These are phyloP conservation scores for Vitis hybrid DNA, from an alignment of 177 flowering plant genomes.

Conservation along the genomic window DNA sequence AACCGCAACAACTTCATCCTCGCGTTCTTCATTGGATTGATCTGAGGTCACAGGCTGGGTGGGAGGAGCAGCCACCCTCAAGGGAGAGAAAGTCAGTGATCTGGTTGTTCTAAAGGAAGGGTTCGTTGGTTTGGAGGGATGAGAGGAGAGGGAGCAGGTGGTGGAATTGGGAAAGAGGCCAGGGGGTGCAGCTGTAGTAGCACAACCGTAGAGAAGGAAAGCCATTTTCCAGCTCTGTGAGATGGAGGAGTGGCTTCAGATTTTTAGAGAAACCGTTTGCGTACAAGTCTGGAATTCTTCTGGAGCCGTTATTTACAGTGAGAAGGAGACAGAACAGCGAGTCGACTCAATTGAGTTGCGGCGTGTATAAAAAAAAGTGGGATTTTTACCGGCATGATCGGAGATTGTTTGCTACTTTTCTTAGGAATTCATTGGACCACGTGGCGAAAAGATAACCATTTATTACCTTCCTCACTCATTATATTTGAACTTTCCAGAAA, in stretches of 20 bases:
- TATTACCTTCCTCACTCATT: no score
- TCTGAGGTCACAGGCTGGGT: conserved; percentile 25
- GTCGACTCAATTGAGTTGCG: no score
- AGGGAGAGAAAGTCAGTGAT: conserved; percentile 17
- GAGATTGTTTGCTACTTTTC: no score
- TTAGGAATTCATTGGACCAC: no score
- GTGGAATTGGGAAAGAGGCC: conserved; percentile 1
- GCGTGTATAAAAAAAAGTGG: no score
- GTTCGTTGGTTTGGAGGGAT: conserved; percentile 8
- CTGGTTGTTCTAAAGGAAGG: background rate
- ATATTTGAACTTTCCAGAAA: no score
- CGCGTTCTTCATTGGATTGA: background rate
- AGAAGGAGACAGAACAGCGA: background rate
- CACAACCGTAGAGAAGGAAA: conserved; percentile 17
- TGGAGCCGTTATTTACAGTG: no score
- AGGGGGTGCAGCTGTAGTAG: conserved; percentile 5
- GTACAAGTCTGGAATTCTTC: conserved; percentile 29
- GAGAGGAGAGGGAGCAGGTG: conserved; percentile 1
- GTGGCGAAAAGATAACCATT: no score
- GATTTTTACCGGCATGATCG: no score
- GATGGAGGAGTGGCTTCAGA: background rate
- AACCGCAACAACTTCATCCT: conserved; percentile 11
- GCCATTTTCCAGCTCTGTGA: conserved; percentile 18
- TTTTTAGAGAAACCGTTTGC: conserved; percentile 26
- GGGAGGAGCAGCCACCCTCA: conserved; percentile 59